These are phyloP conservation scores for Ceratobasidium sp. DNA, from an alignment of 1,284 basidiomycete genomes.

Conservation along the genomic window DNA sequence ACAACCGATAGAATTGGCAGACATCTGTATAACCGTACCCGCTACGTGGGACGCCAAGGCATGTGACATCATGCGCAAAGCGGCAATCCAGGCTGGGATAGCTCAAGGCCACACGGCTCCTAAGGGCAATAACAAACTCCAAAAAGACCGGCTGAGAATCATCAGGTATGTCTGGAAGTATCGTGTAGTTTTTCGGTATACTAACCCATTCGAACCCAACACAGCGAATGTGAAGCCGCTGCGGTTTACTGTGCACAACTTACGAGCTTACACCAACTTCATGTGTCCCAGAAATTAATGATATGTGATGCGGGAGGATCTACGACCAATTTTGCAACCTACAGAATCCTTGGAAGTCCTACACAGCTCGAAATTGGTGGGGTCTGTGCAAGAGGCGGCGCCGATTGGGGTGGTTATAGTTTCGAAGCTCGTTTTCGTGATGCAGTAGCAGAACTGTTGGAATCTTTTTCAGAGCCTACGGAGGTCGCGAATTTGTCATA, in stretches of 20 bases:
- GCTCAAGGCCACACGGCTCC: slow-evolving; percentile 70
- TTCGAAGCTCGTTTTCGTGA: slow-evolving; percentile 79
- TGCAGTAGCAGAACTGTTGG: slow-evolving; percentile 73
- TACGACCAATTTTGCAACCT: slow-evolving; percentile 77
- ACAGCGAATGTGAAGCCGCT: slow-evolving; percentile 81
- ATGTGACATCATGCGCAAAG: slow-evolving; percentile 81
- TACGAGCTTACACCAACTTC: slow-evolving; percentile 77
- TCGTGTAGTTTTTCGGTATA: too few species aligned
- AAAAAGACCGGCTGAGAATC: slow-evolving; percentile 80
- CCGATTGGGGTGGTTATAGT: slow-evolving; percentile 85
- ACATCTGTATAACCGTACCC: slow-evolving; percentile 83
- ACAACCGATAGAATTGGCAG: slow-evolving; percentile 67
- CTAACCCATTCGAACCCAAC: not conserved
- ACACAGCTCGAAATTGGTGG: slow-evolving; percentile 83
- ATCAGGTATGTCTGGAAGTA: slow-evolving; percentile 73
- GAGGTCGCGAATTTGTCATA: slow-evolving; percentile 79
- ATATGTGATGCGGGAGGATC: slow-evolving; percentile 84
- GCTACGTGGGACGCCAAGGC: slow-evolving; percentile 86
- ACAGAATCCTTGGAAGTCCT: slow-evolving; percentile 81
- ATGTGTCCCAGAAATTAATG: slow-evolving; percentile 79
- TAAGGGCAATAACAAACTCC: slow-evolving; percentile 66
- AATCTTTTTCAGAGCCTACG: slow-evolving; percentile 80
- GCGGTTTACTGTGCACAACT: slow-evolving; percentile 84
- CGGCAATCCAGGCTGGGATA: slow-evolving; percentile 78
- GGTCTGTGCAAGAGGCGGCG: slow-evolving; percentile 81